These are phyloP conservation scores for Acacia melanoxylon DNA, from an alignment of 306 rosid genomes.

Conservation along the genomic window DNA sequence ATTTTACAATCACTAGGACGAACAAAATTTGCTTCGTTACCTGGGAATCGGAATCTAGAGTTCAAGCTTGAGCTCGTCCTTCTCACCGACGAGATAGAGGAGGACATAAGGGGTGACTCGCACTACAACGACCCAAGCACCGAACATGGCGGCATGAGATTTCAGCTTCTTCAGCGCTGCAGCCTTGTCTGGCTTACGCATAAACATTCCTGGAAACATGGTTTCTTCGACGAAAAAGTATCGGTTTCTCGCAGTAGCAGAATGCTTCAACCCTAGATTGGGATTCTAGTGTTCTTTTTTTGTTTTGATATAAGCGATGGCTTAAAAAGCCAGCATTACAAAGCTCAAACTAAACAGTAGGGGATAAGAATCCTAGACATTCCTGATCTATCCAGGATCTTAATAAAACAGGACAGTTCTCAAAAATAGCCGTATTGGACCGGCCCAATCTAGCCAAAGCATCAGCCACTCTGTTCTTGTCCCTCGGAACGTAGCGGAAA, in stretches of 20 bases:
- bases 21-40: slow-evolving; percentile 27
- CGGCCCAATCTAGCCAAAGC: no score
- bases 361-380: no score
- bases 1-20: neutral
- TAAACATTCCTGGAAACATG: slow-evolving; percentile 96
- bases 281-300: neutral
- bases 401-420: no score
- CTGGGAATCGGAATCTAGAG: slow-evolving; percentile 43
- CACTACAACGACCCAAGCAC: slow-evolving; percentile 80
- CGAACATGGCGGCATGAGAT: slow-evolving; percentile 77
- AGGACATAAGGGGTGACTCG: slow-evolving; percentile 82
- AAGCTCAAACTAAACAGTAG: no score
- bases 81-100: slow-evolving; percentile 65
- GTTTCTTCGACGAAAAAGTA: neutral
- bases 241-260: neutral
- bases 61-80: slow-evolving; percentile 79
- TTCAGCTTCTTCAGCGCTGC: slow-evolving; percentile 82
- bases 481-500: no score
- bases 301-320: no score
- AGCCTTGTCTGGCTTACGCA: slow-evolving; percentile 91
- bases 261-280: neutral
- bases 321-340: no score
- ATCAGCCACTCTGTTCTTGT: no score
- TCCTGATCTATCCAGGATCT: no score
- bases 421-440: no score